Base-by-base conservation (phyloP, 2,329 filamentous ascomycete genomes). In the Xylaria arbuscula region DNA sequence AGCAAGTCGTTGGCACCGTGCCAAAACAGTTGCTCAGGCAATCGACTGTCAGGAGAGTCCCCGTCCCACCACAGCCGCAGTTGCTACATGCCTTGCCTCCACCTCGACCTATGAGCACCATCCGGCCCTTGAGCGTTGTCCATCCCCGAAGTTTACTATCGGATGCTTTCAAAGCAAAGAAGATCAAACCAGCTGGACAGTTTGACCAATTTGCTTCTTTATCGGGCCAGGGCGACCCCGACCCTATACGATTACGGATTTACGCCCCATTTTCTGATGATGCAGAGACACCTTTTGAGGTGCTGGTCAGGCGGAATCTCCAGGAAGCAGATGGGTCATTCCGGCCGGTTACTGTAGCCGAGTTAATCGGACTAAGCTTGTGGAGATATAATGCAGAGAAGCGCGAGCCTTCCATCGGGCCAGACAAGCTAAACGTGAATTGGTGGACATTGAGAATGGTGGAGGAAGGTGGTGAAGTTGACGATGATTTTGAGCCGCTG, bases 381-480 rank as follows among this genome's bases (percentile, higher is more conserved):
- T 94, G 91, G 85, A 86, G 91, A 70, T 96, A 95, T 77, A 88
- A 89, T 56, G 90, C 94, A 74, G 92, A 94, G 76, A 92, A 92
- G 73, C 83, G 89, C 34, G 88, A 93, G 71, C 93, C 93, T 3
- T 77, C 86, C 0, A 82, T 96, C 10, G 82, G 88, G 0, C 78
- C 82, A 1, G 87, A 90, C 59, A 92, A 93, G 76, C 83, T 89
- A 61, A 93, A 93, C 73, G 90, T 94, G 73, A 95, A 95, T 76
- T 89, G 89, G 83, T 96, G 92, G 91, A 93, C 90, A 28, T 81
- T 97, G 64, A 87, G 92, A 48, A 94, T 97, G 89, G 92, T 94
- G 1, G 90, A 96, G 69, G 89, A 96, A 76, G 92, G 93, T 64
- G 93, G 92, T 57, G 93, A 96, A 76, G 90, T 95, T 1, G 93